Percentiles rank a stretch among this genome's conserved stretches.
These are phyloP conservation scores for Collybiopsis luxurians DNA, from an alignment of 768 basidiomycete species.

Conservation along the genomic window DNA sequence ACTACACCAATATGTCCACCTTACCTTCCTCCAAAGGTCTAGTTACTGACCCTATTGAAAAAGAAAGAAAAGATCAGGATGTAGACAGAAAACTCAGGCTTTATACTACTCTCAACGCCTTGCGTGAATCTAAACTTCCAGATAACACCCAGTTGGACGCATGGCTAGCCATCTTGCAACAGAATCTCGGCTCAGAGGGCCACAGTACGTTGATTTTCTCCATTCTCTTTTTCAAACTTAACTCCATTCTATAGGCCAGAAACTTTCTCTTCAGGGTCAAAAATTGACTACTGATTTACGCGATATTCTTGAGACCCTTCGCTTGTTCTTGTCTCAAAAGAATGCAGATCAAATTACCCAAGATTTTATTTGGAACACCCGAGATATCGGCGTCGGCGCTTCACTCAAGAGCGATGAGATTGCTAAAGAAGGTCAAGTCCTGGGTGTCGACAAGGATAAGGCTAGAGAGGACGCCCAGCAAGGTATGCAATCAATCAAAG, in stretches of 20 bases:
- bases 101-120: conserved; percentile 79
- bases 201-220: background rate
- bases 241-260: conserved; percentile 57
- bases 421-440: conserved; percentile 26
- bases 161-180: conserved; percentile 39
- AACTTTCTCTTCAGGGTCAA: conserved; percentile 75
- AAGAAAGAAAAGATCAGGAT: conserved; percentile 60
- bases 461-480: conserved; percentile 55
- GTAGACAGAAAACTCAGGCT: conserved; percentile 82
- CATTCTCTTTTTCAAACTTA: conserved; percentile 24
- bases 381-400: conserved; percentile 38
- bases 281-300: conserved; percentile 75
- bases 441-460: conserved; percentile 55
- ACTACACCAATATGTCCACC: background rate
- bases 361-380: conserved; percentile 83
- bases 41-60: conserved; percentile 68
- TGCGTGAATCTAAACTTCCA: conserved; percentile 76
- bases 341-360: conserved; percentile 91
- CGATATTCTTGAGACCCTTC: conserved; percentile 75
- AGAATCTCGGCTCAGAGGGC: conserved; percentile 4
- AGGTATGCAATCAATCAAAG: conserved; percentile 37
- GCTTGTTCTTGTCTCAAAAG: conserved; percentile 75
- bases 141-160: conserved; percentile 78
- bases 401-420: conserved; percentile 15
- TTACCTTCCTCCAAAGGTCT: conserved; percentile 33